A percentile compares a stretch with the other conserved stretches of the same genome.
Evolutionary conservation across 2,329 filamentous ascomycete genomes (phyloP).

Genomic region (Fusarium nisikadoi): DNA sequence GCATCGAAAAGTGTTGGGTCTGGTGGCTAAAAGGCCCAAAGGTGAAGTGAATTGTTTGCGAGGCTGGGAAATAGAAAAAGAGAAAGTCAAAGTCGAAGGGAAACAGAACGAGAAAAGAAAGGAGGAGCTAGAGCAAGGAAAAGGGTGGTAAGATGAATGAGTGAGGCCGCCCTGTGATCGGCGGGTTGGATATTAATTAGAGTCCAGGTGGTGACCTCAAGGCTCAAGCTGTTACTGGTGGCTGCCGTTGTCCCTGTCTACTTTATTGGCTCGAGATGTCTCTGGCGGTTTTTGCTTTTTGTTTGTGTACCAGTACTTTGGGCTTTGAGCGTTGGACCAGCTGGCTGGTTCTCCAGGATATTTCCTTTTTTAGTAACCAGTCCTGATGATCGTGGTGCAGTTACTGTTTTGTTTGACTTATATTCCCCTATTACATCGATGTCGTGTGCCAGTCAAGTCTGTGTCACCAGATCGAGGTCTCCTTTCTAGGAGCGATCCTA

Average conservation of each 20-base stretch:
- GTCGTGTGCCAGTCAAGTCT: conserved; percentile 15
- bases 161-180: conserved; percentile 36
- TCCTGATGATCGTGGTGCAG: conserved; percentile 4
- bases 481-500: neutral
- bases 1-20: conserved; percentile 24
- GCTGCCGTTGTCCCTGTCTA: conserved; percentile 16
- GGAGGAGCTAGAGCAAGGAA: conserved; percentile 5
- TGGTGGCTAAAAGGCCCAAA: neutral
- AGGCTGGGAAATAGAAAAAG: conserved; percentile 22
- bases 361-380: conserved; percentile 7
- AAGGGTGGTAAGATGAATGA: conserved; percentile 29
- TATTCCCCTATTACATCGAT: conserved; percentile 7
- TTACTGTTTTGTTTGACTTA: neutral
- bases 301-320: conserved; percentile 19
- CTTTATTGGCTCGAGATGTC: conserved; percentile 29
- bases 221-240: conserved; percentile 17
- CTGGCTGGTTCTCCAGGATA: conserved; percentile 19
- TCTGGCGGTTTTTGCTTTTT: conserved; percentile 23
- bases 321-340: neutral
- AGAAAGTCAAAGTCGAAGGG: neutral
- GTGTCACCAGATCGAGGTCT: conserved; percentile 10
- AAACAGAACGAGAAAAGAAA: neutral
- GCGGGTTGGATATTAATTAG: conserved; percentile 22
- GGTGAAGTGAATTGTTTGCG: neutral
- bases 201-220: conserved; percentile 19